Evolutionary conservation across 2,329 filamentous ascomycete genomes (phyloP).

Genomic region (Thielaviopsis euricoi): DNA sequence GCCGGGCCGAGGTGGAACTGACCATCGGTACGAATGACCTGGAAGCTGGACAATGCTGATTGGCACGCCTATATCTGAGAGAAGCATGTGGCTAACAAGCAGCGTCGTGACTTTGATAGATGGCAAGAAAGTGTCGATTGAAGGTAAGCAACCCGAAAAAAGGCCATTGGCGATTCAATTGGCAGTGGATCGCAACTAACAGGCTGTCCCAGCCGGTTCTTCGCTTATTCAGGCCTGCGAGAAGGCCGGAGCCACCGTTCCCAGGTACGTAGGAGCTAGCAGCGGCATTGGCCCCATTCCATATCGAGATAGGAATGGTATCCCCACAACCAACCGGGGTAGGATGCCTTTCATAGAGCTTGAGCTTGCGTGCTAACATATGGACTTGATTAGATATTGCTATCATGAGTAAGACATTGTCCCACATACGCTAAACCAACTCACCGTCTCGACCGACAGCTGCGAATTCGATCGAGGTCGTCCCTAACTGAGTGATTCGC

Average conservation of each 20-base stretch:
- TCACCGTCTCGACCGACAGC: conserved; percentile 17
- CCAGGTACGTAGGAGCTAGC: conserved; percentile 41
- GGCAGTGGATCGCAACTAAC: conserved; percentile 9
- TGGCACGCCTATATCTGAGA: background rate
- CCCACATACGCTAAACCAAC: conserved; percentile 12
- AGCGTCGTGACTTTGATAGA: conserved; percentile 34
- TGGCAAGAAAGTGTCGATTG: conserved; percentile 95
- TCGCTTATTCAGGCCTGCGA: conserved; percentile 98
- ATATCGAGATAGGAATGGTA: background rate
- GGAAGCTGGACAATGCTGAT: conserved; percentile 15
- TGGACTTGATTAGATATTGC: conserved; percentile 56
- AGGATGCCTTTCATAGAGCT: background rate
- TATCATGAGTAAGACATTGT: conserved; percentile 70
- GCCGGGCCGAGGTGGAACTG: conserved; percentile 86
- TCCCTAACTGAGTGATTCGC: background rate
- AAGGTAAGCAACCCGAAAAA: conserved; percentile 45
- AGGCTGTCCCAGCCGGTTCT: conserved; percentile 55
- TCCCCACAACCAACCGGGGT: background rate
- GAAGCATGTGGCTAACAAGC: conserved; percentile 18
- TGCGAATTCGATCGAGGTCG: conserved; percentile 12
- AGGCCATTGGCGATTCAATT: conserved; percentile 8
- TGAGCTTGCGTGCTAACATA: conserved; percentile 5
- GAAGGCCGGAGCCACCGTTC: conserved; percentile 82
- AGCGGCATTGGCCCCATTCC: conserved; percentile 3
- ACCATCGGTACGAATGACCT: conserved; percentile 54